These are phyloP conservation scores for Sclerotinia spermophila DNA, from an alignment of 2,329 filamentous ascomycete genomes.

Conservation along the genomic window DNA sequence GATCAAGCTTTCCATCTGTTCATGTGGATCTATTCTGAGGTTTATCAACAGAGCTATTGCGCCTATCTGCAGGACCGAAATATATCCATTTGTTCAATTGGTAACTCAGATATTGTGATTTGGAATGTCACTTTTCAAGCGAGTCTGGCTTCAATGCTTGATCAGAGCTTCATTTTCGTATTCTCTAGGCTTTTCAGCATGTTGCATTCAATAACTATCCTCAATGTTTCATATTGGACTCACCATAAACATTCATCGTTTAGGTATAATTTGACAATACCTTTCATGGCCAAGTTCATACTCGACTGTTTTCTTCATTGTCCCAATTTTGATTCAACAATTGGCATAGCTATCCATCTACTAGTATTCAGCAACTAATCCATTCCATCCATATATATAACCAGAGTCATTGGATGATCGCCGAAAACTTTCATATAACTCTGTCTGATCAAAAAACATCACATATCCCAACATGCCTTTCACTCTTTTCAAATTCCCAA, in stretches of 20 bases:
- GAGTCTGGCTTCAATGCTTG: not conserved
- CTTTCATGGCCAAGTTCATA: fast-evolving
- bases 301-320: not conserved
- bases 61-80: no score
- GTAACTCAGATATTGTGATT: not conserved
- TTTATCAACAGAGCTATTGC: not conserved
- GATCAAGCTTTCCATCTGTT: not conserved
- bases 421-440: not conserved
- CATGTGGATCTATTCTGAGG: no score
- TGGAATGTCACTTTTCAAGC: not conserved
- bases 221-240: not conserved
- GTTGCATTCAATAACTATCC: not conserved
- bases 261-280: not conserved
- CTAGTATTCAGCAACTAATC: not conserved
- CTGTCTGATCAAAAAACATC: not conserved
- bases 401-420: not conserved
- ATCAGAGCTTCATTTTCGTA: fast-evolving
- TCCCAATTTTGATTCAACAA: not conserved
- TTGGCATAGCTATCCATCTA: not conserved
- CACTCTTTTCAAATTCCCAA: not conserved
- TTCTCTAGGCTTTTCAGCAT: fast-evolving
- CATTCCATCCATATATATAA: not conserved
- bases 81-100: no score
- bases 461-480: fast-evolving
- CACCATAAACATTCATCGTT: not conserved